These are phyloP conservation scores for Arctium lappa DNA, from an alignment of 129 eudicot genomes.

Conservation along the genomic window DNA sequence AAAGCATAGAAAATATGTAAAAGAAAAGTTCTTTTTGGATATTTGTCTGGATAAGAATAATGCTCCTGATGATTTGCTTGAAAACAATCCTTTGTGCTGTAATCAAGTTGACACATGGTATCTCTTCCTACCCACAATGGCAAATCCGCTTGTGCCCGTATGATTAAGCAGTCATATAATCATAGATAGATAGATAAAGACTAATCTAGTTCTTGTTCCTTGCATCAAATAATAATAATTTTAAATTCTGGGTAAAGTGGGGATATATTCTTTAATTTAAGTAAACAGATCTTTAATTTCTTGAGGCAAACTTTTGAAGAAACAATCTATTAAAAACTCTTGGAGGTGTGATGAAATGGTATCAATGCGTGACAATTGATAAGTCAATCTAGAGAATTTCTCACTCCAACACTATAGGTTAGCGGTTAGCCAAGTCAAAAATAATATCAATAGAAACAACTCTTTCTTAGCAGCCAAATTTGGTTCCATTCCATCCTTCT, in stretches of 20 bases:
- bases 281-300: conserved; percentile 5
- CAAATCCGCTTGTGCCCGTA: conserved; percentile 18
- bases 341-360: background rate
- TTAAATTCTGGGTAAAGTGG: conserved; percentile 17
- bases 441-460: conserved; percentile 8
- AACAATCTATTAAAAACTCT: conserved; percentile 1
- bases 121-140: conserved; percentile 24
- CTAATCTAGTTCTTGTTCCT: conserved; percentile 17
- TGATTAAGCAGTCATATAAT: background rate
- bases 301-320: conserved; percentile 17
- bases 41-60: conserved; percentile 44
- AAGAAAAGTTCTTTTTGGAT: conserved; percentile 46
- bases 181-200: background rate
- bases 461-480: conserved; percentile 8
- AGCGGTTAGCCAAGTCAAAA: conserved; percentile 19
- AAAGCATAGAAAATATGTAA: conserved; percentile 12
- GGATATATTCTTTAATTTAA: conserved; percentile 38
- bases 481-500: conserved; percentile 8
- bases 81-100: conserved; percentile 36
- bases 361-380: background rate
- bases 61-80: conserved; percentile 36
- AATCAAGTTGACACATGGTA: conserved; percentile 52
- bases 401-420: conserved; percentile 11
- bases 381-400: conserved; percentile 15
- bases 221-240: conserved; percentile 20